Evolutionary conservation across 495 filamentous ascomycete genomes (phyloP), one percentile per base, ranked within the genome.

Genomic region (Echria macrotheca): DNA sequence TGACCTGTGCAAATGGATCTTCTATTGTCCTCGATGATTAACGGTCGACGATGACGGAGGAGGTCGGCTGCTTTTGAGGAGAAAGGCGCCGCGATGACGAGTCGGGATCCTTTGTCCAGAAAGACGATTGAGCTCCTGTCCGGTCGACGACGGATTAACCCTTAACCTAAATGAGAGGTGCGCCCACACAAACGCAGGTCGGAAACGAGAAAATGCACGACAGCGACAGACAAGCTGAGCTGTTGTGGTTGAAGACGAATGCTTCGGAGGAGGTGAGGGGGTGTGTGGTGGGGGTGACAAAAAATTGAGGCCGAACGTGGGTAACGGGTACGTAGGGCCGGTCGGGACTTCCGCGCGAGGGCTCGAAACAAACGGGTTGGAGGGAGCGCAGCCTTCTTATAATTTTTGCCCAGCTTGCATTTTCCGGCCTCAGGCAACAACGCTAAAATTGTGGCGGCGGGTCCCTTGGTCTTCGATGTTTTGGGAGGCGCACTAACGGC

Each of bases 341-440:
- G 69, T 73, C 70, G 67, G 69, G 64, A 64, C 65, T 69, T 74
- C 70, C 70, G 61, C 66, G 64, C 66, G 61, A 64, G 63, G 37
- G 59, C 64, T 64, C 61, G 59, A 66, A 72, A 68, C 61, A 61
- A 50, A 60, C 38, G 58, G 57, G 61, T 56, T 63, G 69, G 69
- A 64, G 72, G 72, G 69, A 65, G 65, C 63, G 59, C 50, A 49
- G 33, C 41, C 61, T 69, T 63, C 63, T 75, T 75, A 75, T 75
- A 75, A 66, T 73, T 70, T 69, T 71, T 11, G 38, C 41, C 36
- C 37, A 32, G 45, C 45, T n/a, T 40, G 36, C 44, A 31, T 40
- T 32, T 11, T 23, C 38, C 19, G 32, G 59, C 64, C 65, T 65
- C 39, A 69, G 65, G 65, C 66, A 56, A 38, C 56, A 23, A 64